Percentiles rank a stretch among this genome's conserved stretches.
These are phyloP conservation scores for Penicillium sp. DNA, from an alignment of 2,329 filamentous ascomycete genomes.

Conservation along the genomic window DNA sequence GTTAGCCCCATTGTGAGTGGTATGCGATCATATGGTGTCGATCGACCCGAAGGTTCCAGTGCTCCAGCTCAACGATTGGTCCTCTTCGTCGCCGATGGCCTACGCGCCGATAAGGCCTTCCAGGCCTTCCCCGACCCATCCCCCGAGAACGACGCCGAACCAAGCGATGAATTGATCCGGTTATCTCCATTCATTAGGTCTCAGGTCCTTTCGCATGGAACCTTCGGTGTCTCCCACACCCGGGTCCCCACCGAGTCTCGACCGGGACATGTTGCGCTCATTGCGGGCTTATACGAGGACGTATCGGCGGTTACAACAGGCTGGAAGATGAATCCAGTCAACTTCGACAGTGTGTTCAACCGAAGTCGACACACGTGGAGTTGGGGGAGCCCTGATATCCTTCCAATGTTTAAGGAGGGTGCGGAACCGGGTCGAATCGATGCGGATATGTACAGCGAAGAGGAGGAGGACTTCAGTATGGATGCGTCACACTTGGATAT, in stretches of 20 bases:
- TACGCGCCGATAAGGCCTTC: constrained; percentile 97
- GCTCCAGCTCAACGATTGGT: constrained; percentile 87
- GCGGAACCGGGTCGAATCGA: constrained; percentile 84
- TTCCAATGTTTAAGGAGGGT: constrained; percentile 96
- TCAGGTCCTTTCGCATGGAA: constrained; percentile 81
- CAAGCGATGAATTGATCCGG: constrained; percentile 60
- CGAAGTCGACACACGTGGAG: constrained; percentile 96
- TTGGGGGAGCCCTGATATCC: constrained; percentile 96
- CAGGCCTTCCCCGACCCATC: constrained; percentile 89
- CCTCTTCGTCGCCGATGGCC: constrained; percentile 93
- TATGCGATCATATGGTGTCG: constrained; percentile 78
- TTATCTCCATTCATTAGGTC: constrained; percentile 91
- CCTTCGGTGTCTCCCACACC: constrained; percentile 96
- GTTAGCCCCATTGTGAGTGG: constrained; percentile 95
- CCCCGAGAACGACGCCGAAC: constrained; percentile 41
- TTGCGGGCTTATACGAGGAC: constrained; percentile 95
- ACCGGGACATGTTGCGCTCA: constrained; percentile 93
- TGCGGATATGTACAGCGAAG: constrained; percentile 77
- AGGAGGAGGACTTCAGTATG: constrained; percentile 85
- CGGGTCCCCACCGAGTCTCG: constrained; percentile 95
- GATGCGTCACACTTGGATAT: constrained; percentile 78
- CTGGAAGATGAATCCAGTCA: constrained; percentile 97
- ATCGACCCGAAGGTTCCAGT: constrained; percentile 58
- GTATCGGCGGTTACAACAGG: constrained; percentile 96
- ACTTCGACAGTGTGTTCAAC: constrained; percentile 99